A percentile compares a stretch with the other conserved stretches of the same genome.
phyloP scores from a whole-genome alignment of 371 early-diverging fungal genomes.

The Thermomucor indicae-seudaticae region DNA sequence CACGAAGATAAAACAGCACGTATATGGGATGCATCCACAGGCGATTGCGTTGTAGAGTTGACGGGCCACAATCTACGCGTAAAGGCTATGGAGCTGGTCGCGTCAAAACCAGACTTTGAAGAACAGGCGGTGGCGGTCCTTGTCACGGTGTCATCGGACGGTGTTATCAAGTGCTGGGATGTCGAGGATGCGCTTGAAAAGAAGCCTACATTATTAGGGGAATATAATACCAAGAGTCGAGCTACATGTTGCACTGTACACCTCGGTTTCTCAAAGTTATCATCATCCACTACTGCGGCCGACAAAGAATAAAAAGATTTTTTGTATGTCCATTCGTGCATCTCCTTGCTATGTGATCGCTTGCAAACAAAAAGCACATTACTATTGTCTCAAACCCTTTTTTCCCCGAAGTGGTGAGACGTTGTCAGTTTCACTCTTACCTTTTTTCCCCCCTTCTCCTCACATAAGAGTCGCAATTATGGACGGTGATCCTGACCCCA shows the following conservation, averaged over 20 bases:
- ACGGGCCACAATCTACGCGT: slow-evolving; percentile 57
- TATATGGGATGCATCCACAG: slow-evolving; percentile 55
- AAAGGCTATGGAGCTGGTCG: slow-evolving; percentile 39
- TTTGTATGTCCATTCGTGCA: no score
- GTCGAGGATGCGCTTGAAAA: slow-evolving; percentile 30
- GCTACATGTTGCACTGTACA: slow-evolving; percentile 58
- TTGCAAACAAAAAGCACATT: no score
- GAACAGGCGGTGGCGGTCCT: slow-evolving; percentile 40
- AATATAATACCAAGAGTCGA: slow-evolving; percentile 66
- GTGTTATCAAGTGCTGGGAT: slow-evolving; percentile 70
- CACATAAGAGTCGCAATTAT: no score
- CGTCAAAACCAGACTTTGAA: slow-evolving; percentile 15
- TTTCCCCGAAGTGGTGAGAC: no score
- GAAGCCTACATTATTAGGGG: slow-evolving; percentile 39
- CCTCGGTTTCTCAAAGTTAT: slow-evolving; percentile 15
- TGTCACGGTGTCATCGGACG: slow-evolving; percentile 69
- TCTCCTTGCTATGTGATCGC: no score
- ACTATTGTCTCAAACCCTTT: no score
- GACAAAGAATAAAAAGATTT: slow-evolving; percentile 1
- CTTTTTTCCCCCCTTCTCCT: no score
- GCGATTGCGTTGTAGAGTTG: slow-evolving; percentile 51
- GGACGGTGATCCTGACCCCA: no score
- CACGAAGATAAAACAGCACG: slow-evolving; percentile 71
- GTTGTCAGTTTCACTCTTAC: no score
- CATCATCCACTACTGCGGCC: background rate